Base-by-base conservation (phyloP, 495 filamentous ascomycete species). In the Aspergillus conjunctus region DNA sequence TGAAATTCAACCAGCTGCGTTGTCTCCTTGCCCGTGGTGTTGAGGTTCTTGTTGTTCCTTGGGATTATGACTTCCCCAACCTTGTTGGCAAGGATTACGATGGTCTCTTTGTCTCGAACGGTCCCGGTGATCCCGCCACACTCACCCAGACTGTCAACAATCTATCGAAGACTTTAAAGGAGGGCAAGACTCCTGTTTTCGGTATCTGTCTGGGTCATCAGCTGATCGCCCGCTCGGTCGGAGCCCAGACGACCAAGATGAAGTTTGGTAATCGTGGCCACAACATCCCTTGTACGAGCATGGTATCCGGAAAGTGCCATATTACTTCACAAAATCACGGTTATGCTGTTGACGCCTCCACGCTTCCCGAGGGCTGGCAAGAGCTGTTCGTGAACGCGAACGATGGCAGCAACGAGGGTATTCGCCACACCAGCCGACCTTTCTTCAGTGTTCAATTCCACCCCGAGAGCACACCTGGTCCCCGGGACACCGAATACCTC, bases 381-480 rank as follows among this genome's bases (percentile, higher is more conserved):
- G 94, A 97, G 71, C 82, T 98, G 1, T 98, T 98, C 64, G 88
- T 97, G 58, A 98, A 98, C 68, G 94, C 94, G 71, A 98, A 98
- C 70, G 94, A 98, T 70, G 90, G 90, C 64, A 97, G 91, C 71
- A 98, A 98, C 72, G 94, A 98, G 75, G 94, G 94, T 76, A 96
- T 98, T 64, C 87, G 91, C 69, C 92, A 98, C 71, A 78, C 83
- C 46, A 83, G 79, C 72, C 88, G 85, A 53, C 94, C 94, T 17
- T 95, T 90, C 80, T 98, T 98, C 83, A 96, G 92, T 78, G 94
- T 98, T 20, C 94, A 98, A 73, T 98, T 98, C 80, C 94, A 98
- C 68, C 94, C 94, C 0, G 94, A 98, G 75, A 95, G 92, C 78
- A 92, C 91, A 12, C 94, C 94, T 10, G 94, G 94, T 20, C 94